These are phyloP conservation scores for Rubroboletus pulcherrimus DNA, from an alignment of 768 basidiomycete species.

Conservation along the genomic window DNA sequence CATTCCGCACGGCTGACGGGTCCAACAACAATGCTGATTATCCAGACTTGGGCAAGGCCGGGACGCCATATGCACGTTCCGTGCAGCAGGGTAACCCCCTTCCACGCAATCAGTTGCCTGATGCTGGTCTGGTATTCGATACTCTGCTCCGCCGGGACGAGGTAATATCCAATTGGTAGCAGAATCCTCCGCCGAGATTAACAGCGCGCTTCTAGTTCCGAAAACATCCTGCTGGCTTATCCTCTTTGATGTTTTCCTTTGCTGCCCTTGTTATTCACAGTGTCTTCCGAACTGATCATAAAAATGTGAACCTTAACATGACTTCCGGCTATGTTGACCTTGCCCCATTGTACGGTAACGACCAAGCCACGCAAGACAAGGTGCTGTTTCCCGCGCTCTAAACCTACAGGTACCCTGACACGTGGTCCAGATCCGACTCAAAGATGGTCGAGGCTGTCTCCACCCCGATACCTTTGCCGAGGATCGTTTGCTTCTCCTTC, in stretches of 20 bases:
- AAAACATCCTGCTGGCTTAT: conserved; percentile 75
- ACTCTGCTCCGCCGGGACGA: conserved; percentile 69
- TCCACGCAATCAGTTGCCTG: conserved; percentile 67
- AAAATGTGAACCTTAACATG: conserved; percentile 66
- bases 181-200: neutral
- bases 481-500: conserved; percentile 73
- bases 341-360: conserved; percentile 76
- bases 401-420: neutral
- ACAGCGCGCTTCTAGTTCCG: conserved; percentile 48
- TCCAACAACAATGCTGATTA: conserved; percentile 66
- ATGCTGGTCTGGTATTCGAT: conserved; percentile 79
- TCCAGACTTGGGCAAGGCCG: conserved; percentile 75
- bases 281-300: conserved; percentile 79
- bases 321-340: conserved; percentile 88
- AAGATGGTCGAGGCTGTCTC: conserved; percentile 63
- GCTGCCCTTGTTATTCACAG: conserved; percentile 84
- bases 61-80: conserved; percentile 76
- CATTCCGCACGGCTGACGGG: conserved; percentile 76
- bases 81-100: conserved; percentile 68
- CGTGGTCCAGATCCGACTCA: conserved; percentile 29
- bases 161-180: conserved; percentile 33
- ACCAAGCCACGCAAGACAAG: conserved; percentile 54
- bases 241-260: conserved; percentile 76
- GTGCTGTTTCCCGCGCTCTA: conserved; percentile 33
- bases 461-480: conserved; percentile 76